phyloP scores from a whole-genome alignment of 2,329 filamentous ascomycete species.

The Raffaelea albimanens region DNA sequence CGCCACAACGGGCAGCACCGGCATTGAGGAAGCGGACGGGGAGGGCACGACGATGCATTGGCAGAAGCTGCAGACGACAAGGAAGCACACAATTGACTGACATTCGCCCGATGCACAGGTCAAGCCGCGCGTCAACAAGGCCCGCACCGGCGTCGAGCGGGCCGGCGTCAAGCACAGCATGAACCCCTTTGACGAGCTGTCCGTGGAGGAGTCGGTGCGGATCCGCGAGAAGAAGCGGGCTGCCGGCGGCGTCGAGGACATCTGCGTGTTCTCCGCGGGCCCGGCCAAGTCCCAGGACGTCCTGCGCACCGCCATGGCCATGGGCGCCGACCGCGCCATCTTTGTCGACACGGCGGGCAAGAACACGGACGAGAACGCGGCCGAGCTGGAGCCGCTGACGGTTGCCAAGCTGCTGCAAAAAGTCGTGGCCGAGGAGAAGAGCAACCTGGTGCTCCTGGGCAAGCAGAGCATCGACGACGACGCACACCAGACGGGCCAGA shows the following conservation, averaged over 20 bases:
- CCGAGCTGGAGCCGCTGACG: conserved; percentile 76
- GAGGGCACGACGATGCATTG: no score
- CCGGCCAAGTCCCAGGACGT: conserved; percentile 81
- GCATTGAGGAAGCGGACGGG: no score
- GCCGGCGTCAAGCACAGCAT: conserved; percentile 92
- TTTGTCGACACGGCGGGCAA: conserved; percentile 63
- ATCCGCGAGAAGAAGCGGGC: conserved; percentile 79
- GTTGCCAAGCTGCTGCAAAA: conserved; percentile 83
- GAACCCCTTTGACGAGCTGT: conserved; percentile 99
- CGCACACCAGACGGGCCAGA: conserved; percentile 90
- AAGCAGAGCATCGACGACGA: conserved; percentile 99
- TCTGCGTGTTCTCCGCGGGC: conserved; percentile 80
- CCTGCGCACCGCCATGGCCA: conserved; percentile 93
- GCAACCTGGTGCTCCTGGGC: conserved; percentile 86
- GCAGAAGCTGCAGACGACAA: no score
- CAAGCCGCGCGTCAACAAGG: conserved; percentile 61
- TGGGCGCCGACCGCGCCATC: conserved; percentile 89
- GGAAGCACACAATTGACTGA: no score
- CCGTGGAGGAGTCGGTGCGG: conserved; percentile 89
- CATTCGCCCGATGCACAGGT: conserved; percentile 31
- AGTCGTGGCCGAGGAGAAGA: conserved; percentile 73
- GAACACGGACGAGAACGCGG: conserved; percentile 63
- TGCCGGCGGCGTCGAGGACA: conserved; percentile 73
- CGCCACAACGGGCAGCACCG: no score
- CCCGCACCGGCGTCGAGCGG: conserved; percentile 81